These are phyloP conservation scores for Acacia confusa DNA, from an alignment of 306 rosid genomes.

Conservation along the genomic window DNA sequence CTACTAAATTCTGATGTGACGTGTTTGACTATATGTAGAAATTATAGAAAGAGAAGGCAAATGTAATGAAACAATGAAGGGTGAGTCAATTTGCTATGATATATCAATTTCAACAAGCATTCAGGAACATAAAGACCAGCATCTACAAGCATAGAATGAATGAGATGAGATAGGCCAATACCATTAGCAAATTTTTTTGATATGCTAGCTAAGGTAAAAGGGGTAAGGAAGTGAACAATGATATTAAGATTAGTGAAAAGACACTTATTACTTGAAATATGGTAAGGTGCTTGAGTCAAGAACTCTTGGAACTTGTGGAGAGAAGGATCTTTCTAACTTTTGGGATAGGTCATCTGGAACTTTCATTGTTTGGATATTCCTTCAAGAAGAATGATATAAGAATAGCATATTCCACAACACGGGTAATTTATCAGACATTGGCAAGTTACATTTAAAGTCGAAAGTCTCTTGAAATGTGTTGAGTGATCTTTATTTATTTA, in stretches of 20 bases:
- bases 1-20: neutral
- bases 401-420: no score
- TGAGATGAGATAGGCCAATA: neutral
- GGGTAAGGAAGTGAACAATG: neutral
- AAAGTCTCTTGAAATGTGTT: no score
- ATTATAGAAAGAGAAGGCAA: neutral
- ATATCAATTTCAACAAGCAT: neutral
- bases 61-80: neutral
- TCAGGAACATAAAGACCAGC: neutral
- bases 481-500: no score
- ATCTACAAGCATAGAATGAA: neutral
- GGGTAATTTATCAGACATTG: no score
- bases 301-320: neutral
- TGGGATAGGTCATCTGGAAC: no score
- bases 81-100: neutral
- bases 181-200: neutral
- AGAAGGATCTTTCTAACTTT: neutral
- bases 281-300: neutral
- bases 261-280: neutral
- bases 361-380: no score
- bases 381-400: no score
- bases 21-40: neutral
- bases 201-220: neutral
- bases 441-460: no score
- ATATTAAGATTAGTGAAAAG: neutral